Conservation (phyloP, 495 filamentous ascomycete species). For the Gamarada debralockiae region DNA sequence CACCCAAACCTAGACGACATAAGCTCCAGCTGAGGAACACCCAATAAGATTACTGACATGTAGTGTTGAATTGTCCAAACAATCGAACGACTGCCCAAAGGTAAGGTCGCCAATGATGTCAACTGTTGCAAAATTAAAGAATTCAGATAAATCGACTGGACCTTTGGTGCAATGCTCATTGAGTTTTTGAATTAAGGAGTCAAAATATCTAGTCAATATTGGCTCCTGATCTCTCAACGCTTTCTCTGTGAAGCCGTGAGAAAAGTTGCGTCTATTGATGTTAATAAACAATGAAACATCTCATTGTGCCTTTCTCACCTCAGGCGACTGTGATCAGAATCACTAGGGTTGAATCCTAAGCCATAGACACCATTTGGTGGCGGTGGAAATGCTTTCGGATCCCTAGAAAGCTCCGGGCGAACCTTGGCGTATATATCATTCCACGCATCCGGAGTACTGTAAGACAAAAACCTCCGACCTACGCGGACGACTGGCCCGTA, state of each 20-base stretch:
- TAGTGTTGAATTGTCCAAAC: constrained; percentile 9
- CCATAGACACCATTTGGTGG: neutral
- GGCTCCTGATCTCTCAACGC: constrained; percentile 41
- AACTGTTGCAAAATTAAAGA: constrained; percentile 44
- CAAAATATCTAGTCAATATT: constrained; percentile 36
- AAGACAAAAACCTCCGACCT: constrained; percentile 48
- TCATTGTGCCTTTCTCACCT: constrained; percentile 24
- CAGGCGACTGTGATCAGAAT: constrained; percentile 44
- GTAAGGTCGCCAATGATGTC: constrained; percentile 47
- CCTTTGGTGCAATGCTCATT: constrained; percentile 12
- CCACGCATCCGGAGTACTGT: constrained; percentile 16
- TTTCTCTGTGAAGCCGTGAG: constrained; percentile 52
- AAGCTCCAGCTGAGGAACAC: neutral
- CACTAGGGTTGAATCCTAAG: constrained; percentile 36
- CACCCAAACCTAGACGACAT: neutral
- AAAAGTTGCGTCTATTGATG: constrained; percentile 35
- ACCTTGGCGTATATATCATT: constrained; percentile 13
- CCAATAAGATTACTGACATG: neutral
- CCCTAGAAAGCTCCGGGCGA: constrained; percentile 31
- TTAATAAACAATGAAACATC: neutral
- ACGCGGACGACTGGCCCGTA: constrained; percentile 51
- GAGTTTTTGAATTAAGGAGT: constrained; percentile 42
- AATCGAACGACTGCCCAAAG: constrained; percentile 47
- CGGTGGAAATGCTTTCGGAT: constrained; percentile 20
- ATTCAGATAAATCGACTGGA: constrained; percentile 28